These are phyloP conservation scores for Ceratocystis variospora DNA, from an alignment of 2,329 filamentous ascomycete species.

Conservation along the genomic window DNA sequence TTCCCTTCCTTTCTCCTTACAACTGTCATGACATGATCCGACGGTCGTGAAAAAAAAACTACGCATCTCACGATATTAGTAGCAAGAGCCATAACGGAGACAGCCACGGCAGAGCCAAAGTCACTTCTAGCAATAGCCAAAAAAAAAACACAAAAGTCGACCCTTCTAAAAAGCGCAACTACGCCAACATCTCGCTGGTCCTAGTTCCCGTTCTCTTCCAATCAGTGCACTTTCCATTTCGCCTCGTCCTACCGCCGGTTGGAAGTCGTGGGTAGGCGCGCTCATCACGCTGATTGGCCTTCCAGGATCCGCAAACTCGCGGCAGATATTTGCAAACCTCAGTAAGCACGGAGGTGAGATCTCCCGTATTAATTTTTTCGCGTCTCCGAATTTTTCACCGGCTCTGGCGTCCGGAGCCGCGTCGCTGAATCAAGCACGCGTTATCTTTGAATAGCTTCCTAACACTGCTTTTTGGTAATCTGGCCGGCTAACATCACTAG, in stretches of 20 bases:
- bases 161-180: background rate
- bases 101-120: no score
- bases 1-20: no score
- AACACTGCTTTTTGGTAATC: slow-evolving; percentile 1
- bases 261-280: slow-evolving; percentile 4
- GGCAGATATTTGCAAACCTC: background rate
- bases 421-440: background rate
- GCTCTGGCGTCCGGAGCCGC: background rate
- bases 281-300: slow-evolving; percentile 1
- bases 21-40: no score
- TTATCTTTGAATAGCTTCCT: background rate
- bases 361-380: background rate
- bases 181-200: background rate
- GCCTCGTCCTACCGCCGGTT: background rate
- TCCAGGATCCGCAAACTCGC: background rate
- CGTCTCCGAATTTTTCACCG: background rate
- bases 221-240: background rate
- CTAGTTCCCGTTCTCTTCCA: background rate
- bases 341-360: slow-evolving; percentile 1
- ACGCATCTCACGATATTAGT: no score
- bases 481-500: background rate
- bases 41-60: no score
- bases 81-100: no score
- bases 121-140: background rate
- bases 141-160: background rate